phyloP scores from a whole-genome alignment of 345 rosid genomes.

The Populus davidiana region DNA sequence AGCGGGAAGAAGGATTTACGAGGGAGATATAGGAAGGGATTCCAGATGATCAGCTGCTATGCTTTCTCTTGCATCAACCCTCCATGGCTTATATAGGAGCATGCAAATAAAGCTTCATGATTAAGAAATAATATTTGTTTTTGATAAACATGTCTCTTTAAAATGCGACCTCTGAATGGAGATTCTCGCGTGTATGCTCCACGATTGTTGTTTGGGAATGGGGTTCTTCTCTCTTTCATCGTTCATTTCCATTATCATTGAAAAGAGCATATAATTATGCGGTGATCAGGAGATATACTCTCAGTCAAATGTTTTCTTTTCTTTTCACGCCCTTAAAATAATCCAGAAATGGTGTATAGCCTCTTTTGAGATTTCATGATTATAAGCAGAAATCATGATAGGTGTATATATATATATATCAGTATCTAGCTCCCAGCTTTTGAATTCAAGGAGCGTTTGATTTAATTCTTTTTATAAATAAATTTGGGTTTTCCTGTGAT shows the following conservation, averaged over 20 bases:
- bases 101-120: background rate
- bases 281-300: background rate
- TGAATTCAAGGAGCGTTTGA: conserved; percentile 16
- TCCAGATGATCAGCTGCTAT: background rate
- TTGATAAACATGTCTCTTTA: conserved; percentile 1
- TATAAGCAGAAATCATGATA: background rate
- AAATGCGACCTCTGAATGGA: conserved; percentile 28
- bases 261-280: background rate
- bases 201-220: conserved; percentile 37
- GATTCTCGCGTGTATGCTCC: conserved; percentile 30
- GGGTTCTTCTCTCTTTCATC: conserved; percentile 24
- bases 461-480: background rate
- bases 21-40: background rate
- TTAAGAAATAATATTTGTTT: background rate
- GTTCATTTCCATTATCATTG: conserved; percentile 12
- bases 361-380: conserved; percentile 5
- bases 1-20: background rate
- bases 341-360: background rate
- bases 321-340: background rate
- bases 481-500: background rate
- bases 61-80: background rate
- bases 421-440: conserved; percentile 28
- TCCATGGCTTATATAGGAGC: conserved; percentile 27
- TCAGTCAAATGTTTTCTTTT: conserved; percentile 15
- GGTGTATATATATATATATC: conserved; percentile 11